Evolutionary conservation across 177 flowering plant species (phyloP).

Genomic region (Vitis hybrid): DNA sequence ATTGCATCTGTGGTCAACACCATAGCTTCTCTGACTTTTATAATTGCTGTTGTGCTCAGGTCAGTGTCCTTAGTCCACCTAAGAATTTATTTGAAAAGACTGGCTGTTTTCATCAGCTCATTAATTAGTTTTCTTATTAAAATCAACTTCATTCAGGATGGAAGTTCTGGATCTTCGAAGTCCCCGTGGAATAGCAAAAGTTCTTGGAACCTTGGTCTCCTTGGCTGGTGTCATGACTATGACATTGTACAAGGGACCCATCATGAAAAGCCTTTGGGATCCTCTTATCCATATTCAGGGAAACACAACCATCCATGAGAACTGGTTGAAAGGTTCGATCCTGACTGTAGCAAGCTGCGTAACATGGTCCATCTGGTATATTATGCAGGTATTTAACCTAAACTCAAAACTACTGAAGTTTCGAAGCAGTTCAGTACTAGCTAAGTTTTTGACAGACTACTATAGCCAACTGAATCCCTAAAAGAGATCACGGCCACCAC

Average conservation of each 20-base stretch:
- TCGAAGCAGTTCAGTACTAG: too few relatives aligned
- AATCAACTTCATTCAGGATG: conserved; percentile 37
- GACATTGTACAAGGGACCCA: conserved; percentile 79
- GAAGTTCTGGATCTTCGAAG: conserved; percentile 53
- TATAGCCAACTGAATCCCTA: too few relatives aligned
- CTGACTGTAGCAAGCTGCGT: conserved; percentile 70
- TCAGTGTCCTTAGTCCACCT: conserved; percentile 5
- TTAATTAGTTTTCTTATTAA: neutral
- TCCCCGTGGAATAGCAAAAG: conserved; percentile 67
- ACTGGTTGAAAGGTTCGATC: conserved; percentile 82
- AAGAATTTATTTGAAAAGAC: too few relatives aligned
- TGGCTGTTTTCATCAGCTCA: neutral
- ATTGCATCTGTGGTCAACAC: conserved; percentile 60
- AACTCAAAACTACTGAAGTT: neutral
- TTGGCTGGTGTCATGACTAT: conserved; percentile 71
- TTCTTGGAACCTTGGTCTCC: conserved; percentile 68
- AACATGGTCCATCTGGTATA: conserved; percentile 75
- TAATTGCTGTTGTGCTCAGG: conserved; percentile 70
- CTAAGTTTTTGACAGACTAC: too few relatives aligned
- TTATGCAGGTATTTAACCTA: conserved; percentile 69
- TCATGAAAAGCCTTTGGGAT: conserved; percentile 33
- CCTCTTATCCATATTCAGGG: conserved; percentile 50
- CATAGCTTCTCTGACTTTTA: conserved; percentile 70
- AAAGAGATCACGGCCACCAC: too few relatives aligned
- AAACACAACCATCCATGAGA: conserved; percentile 33